Conservation (phyloP, 495 filamentous ascomycete genomes). For the Pseudoneurospora amorphoporcata region DNA sequence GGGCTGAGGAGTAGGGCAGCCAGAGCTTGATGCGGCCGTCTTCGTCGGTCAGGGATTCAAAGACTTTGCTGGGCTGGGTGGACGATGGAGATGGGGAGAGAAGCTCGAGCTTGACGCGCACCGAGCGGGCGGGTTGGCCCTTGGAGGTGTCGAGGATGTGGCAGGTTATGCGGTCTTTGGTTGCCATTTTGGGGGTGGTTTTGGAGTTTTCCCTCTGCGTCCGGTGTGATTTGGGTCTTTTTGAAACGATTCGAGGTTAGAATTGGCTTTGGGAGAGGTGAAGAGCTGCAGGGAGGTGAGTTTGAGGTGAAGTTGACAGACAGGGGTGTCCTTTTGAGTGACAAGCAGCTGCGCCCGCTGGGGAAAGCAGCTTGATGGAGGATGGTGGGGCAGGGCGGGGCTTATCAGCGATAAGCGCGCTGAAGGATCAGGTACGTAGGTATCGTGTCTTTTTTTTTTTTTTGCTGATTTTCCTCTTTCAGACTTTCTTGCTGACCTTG, state of each 20-base stretch:
- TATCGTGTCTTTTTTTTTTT: not conserved
- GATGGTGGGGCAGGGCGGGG: not conserved
- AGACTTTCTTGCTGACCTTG: not conserved
- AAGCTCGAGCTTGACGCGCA: conserved; percentile 67
- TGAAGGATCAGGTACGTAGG: not conserved
- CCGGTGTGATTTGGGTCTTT: not conserved
- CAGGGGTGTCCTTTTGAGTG: not conserved
- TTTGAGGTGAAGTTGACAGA: not conserved
- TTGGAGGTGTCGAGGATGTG: conserved; percentile 52
- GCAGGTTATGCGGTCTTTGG: conserved; percentile 47
- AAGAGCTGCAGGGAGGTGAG: not conserved
- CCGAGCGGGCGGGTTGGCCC: conserved; percentile 59
- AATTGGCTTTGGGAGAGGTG: not conserved
- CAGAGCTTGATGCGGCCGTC: conserved; percentile 82
- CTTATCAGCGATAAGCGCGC: not conserved
- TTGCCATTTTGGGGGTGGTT: conserved; percentile 1
- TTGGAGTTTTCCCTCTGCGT: not conserved
- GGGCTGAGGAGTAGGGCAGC: conserved; percentile 43
- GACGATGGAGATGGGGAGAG: conserved; percentile 33
- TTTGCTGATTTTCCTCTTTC: not conserved
- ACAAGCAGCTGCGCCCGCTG: not conserved
- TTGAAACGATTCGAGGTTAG: not conserved
- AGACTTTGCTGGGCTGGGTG: conserved; percentile 39
- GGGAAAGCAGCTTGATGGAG: not conserved
- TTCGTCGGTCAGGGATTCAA: conserved; percentile 59